Evolutionary conservation across 768 basidiomycete species (phyloP).

Genomic region (Sarcodon sp.): DNA sequence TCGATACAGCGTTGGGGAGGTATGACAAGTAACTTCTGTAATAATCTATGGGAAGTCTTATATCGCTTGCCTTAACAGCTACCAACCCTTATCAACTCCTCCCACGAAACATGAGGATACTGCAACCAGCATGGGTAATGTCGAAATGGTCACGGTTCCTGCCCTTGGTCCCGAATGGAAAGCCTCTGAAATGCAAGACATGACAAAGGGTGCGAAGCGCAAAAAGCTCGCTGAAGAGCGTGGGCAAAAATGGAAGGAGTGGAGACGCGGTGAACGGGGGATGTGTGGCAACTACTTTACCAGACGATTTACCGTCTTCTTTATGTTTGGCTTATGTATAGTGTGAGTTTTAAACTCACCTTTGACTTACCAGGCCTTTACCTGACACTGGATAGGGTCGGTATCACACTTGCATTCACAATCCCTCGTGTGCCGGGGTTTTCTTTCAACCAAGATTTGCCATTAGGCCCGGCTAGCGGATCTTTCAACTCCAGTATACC

Average conservation of each 20-base stretch:
- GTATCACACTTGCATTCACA: constrained; percentile 60
- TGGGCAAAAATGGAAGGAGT: constrained; percentile 53
- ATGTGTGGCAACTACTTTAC: constrained; percentile 75
- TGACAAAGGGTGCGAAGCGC: constrained; percentile 59
- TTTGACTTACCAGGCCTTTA: not conserved
- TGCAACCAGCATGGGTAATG: constrained; percentile 27
- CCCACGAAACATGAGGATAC: constrained; percentile 24
- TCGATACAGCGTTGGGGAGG: constrained; percentile 4
- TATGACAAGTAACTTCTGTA: not conserved
- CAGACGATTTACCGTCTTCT: constrained; percentile 56
- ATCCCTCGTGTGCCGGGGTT: constrained; percentile 77
- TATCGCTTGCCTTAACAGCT: constrained; percentile 5
- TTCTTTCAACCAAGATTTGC: constrained; percentile 40
- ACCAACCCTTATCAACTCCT: constrained; percentile 10
- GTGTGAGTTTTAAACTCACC: constrained; percentile 26
- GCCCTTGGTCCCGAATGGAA: constrained; percentile 88
- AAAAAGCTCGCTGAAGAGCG: constrained; percentile 46
- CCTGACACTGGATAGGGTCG: constrained; percentile 29
- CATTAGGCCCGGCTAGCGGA: constrained; percentile 49
- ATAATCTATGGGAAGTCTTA: not conserved
- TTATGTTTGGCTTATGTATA: constrained; percentile 46
- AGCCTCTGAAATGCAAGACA: constrained; percentile 59
- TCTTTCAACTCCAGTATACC: constrained; percentile 42
- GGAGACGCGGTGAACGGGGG: constrained; percentile 71
- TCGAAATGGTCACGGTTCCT: constrained; percentile 88